phyloP scores from a whole-genome alignment of 1,284 basidiomycete genomes.

The Stygiomarasmius scandens region DNA sequence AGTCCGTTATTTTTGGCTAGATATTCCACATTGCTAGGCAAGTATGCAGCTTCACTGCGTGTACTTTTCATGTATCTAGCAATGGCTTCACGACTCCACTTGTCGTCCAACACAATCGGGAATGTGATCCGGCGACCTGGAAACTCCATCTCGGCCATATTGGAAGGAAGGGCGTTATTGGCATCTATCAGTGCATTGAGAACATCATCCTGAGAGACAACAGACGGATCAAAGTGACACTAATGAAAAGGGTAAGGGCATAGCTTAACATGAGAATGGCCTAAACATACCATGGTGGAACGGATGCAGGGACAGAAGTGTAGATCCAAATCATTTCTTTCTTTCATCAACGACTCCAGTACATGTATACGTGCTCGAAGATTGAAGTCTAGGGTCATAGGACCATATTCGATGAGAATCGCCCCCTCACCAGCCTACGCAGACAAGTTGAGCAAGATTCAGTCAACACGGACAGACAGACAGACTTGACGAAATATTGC shows the following conservation, averaged over 20 bases:
- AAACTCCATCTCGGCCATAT: slow-evolving; percentile 46
- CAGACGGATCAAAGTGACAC: slow-evolving; percentile 52
- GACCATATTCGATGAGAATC: slow-evolving; percentile 62
- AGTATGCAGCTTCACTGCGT: slow-evolving; percentile 62
- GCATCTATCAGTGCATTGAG: slow-evolving; percentile 41
- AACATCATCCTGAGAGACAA: slow-evolving; percentile 43
- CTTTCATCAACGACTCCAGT: slow-evolving; percentile 47
- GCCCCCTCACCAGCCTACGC: slow-evolving; percentile 56
- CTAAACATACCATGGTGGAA: slow-evolving; percentile 51
- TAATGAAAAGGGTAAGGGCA: slow-evolving; percentile 22
- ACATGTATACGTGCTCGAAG: slow-evolving; percentile 59
- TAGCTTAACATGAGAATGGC: not conserved
- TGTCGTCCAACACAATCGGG: slow-evolving; percentile 67
- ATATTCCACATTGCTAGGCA: slow-evolving; percentile 72
- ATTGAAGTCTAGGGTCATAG: slow-evolving; percentile 50
- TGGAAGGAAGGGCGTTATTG: slow-evolving; percentile 41
- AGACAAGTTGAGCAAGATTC: slow-evolving; percentile 3
- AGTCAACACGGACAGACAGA: not conserved
- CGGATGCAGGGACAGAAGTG: slow-evolving; percentile 59
- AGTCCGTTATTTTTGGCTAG: slow-evolving; percentile 66
- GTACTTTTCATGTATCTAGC: slow-evolving; percentile 58
- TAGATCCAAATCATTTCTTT: slow-evolving; percentile 38
- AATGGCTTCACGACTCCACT: slow-evolving; percentile 58
- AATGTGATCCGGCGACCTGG: slow-evolving; percentile 57
- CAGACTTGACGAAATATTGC: slow-evolving; percentile 50